Evolutionary conservation across 768 basidiomycete species (phyloP), one percentile per base, ranked within the genome.

Genomic region (Termitomyces sp.): DNA sequence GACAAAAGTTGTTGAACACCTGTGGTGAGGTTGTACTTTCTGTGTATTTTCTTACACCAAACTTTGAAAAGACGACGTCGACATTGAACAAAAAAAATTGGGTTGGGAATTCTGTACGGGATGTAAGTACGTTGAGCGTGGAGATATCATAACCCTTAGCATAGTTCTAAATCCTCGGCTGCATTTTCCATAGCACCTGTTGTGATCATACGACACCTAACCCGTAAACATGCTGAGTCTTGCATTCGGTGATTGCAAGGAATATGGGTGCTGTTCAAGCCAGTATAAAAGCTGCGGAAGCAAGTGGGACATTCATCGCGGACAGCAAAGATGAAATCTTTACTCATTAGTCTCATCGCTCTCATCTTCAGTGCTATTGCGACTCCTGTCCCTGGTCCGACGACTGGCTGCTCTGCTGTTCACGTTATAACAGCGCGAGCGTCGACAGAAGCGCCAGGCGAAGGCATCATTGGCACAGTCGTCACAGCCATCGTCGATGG

Each of bases 401-500:
- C 44, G 19, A 58, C 30, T n/a, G 59, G 56, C 10, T 63, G 62
- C 39, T 59, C 62, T n/a, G 55, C 55, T 19, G 60, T 63, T 5
- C 62, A 63, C 21, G 50, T 63, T 21, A 63, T 63, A 44, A 61
- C 62, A 23, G 62, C 62, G 1, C 62, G 62, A 16, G 62, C 60
- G 5, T 61, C 62, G 12, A 55, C 53, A n/a, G 61, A 62, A 48
- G 23, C 59, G 16, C 61, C 61, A 25, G 61, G 61, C 35, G 61
- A 61, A 46, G 62, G 62, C 9, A 57, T 61, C 14, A 63, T 63
- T 25, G 60, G 60, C 35, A 27, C 60, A 19, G 58, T 63, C 21
- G 60, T 61, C 53, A 53, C 51, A 16, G 32, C 35, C 19, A 46
- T 61, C 16, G 56, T 58, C 43, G 39, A 53, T n/a, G 46, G 52